Base-by-base conservation (phyloP, 1,139 yeast genomes). In the Blastobotrys serpentis region DNA sequence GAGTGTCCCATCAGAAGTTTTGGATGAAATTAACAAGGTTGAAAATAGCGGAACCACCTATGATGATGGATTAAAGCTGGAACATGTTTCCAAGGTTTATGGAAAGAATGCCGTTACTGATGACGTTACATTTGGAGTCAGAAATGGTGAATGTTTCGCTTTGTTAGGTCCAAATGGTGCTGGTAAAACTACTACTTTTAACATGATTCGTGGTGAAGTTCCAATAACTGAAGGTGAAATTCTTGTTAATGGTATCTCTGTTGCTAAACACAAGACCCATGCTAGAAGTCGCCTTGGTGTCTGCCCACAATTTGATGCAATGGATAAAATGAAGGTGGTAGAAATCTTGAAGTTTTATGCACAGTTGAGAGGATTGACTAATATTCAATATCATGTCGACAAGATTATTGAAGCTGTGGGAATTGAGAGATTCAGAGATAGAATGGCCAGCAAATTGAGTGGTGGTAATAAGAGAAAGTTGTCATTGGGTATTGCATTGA, bases 401-500 rank as follows among this genome's bases (percentile, higher is more conserved):
- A 87, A 50, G 4, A 55, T 70, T 30, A 62, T 70, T 33, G 59
- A 59, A n/a, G 70, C 69, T 4, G 71, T 68, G 4, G 71, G 70
- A 4, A 48, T 68, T 11, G 60, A 54, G 5, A 51, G 66, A 26
- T 68, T 68, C 57, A 46, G 62, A 11, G 51, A 52, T 4, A 60
- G 70, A 16, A 59, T 64, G 56, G 70, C 70, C 2, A 55, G 58
- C 45, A 63, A 66, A 60, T 79, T 89, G 63, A 88, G 96, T 66
- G 97, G 97, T 77, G 97, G 97, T 78, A 89, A 96, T 90, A 87
- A 88, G 79, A 86, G 92, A 88, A 89, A 89, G 76, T 79, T 89
- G 74, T 96, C 96, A 67, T 79, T 89, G 67, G 97, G 95, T 58
- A 85, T 95, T 77, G 96, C 97, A 64, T 92, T 89, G 67, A 85